Evolutionary conservation across 2,329 filamentous ascomycete genomes (phyloP).

Genomic region (Claviceps pusilla): DNA sequence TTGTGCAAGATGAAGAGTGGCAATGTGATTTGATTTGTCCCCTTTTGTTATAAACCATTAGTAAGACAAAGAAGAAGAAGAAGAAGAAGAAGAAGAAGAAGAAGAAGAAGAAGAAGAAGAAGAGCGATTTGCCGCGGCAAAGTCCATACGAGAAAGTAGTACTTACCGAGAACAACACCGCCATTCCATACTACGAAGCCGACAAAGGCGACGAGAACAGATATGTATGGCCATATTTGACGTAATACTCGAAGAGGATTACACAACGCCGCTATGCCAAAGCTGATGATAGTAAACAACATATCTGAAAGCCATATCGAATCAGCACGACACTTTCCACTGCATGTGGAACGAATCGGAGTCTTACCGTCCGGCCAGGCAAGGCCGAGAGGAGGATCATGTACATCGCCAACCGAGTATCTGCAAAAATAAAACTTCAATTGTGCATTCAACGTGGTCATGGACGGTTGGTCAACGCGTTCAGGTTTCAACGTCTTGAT

Average conservation of each 20-base stretch:
- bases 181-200: conserved; percentile 76
- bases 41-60: conserved; percentile 30
- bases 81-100: background rate
- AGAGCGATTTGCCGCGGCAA: background rate
- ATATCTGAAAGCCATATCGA: conserved; percentile 28
- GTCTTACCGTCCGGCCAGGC: conserved; percentile 35
- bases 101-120: background rate
- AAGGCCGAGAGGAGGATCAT: conserved; percentile 35
- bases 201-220: conserved; percentile 52
- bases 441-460: conserved; percentile 19
- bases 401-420: conserved; percentile 36
- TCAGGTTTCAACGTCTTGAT: conserved; percentile 29
- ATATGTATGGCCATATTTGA: conserved; percentile 43
- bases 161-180: conserved; percentile 71
- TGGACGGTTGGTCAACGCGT: conserved; percentile 15
- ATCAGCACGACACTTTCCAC: background rate
- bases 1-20: conserved; percentile 76
- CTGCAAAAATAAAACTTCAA: conserved; percentile 25
- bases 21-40: conserved; percentile 87
- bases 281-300: conserved; percentile 44
- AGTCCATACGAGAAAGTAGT: no score
- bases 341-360: accelerated
- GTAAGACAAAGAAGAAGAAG: no score
- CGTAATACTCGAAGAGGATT: conserved; percentile 31
- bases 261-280: conserved; percentile 40